Evolutionary conservation across 1,284 basidiomycete species (phyloP).

Genomic region (Tilletia caries): DNA sequence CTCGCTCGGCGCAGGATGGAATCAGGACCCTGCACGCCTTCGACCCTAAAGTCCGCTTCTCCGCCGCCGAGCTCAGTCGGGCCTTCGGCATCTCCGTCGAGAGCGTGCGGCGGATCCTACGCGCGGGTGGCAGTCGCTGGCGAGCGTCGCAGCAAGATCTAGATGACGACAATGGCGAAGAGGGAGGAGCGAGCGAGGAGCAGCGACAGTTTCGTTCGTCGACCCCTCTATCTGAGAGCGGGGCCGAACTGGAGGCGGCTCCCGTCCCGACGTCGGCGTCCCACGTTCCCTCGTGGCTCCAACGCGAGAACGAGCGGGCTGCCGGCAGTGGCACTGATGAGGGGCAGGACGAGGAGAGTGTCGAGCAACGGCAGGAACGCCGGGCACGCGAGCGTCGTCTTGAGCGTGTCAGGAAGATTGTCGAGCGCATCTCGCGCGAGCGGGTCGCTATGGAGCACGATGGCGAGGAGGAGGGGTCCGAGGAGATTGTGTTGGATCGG

Average conservation of each 20-base stretch:
- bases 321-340: slow-evolving; percentile 25
- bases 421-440: slow-evolving; percentile 5
- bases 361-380: slow-evolving; percentile 9
- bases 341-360: slow-evolving; percentile 24
- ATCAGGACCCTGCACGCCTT: slow-evolving; percentile 38
- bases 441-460: slow-evolving; percentile 4
- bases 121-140: slow-evolving; percentile 26
- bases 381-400: not conserved
- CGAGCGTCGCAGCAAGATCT: slow-evolving; percentile 24
- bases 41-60: slow-evolving; percentile 20
- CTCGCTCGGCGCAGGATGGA: slow-evolving; percentile 48
- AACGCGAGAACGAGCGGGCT: slow-evolving; percentile 25
- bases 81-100: slow-evolving; percentile 46
- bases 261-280: no score
- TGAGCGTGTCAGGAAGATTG: slow-evolving; percentile 4
- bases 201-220: slow-evolving; percentile 18
- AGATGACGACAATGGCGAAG: slow-evolving; percentile 26
- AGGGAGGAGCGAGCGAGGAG: slow-evolving; percentile 19
- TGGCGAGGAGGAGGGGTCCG: not conserved
- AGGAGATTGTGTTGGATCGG: not conserved
- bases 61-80: slow-evolving; percentile 33
- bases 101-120: slow-evolving; percentile 44
- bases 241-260: not conserved
- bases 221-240: slow-evolving; percentile 6
- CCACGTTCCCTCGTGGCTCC: not conserved